phyloP scores from a whole-genome alignment of 164 flowering plant genomes.

The Taxillus chinensis region DNA sequence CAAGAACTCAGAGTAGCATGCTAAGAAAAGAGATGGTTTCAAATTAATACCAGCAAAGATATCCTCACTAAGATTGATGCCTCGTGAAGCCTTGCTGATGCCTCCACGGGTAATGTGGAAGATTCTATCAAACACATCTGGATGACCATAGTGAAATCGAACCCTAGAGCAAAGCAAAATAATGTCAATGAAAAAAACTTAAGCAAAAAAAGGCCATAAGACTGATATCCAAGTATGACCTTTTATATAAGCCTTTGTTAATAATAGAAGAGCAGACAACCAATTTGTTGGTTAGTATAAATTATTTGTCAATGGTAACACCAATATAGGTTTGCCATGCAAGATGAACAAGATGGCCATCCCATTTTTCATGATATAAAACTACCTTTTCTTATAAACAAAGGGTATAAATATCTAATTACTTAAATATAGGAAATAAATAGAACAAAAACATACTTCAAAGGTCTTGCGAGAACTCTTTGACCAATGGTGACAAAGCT shows the following conservation, averaged over 20 bases:
- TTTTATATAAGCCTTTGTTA: too few relatives aligned
- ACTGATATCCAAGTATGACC: background rate
- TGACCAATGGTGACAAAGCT: slow-evolving; percentile 21
- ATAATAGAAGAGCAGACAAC: too few relatives aligned
- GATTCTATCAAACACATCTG: slow-evolving; percentile 37
- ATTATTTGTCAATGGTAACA: too few relatives aligned
- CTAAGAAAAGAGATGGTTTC: background rate
- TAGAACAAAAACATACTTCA: slow-evolving; percentile 9
- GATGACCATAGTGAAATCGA: slow-evolving; percentile 78
- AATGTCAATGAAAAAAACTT: background rate
- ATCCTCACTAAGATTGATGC: slow-evolving; percentile 92
- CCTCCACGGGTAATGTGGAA: slow-evolving; percentile 98
- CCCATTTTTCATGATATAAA: too few relatives aligned
- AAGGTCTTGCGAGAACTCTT: slow-evolving; percentile 15
- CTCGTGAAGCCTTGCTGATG: slow-evolving; percentile 90
- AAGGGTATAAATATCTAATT: too few relatives aligned
- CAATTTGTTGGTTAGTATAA: too few relatives aligned
- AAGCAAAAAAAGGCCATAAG: background rate
- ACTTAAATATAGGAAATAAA: background rate
- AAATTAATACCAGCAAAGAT: slow-evolving; percentile 79
- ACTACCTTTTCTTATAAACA: too few relatives aligned
- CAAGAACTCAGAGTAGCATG: background rate
- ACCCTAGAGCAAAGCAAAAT: slow-evolving; percentile 45
- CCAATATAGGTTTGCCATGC: too few relatives aligned
- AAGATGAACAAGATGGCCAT: too few relatives aligned